Evolutionary conservation across 163 green algal genomes (phyloP).

Genomic region (Prototheca wickerhamii): DNA sequence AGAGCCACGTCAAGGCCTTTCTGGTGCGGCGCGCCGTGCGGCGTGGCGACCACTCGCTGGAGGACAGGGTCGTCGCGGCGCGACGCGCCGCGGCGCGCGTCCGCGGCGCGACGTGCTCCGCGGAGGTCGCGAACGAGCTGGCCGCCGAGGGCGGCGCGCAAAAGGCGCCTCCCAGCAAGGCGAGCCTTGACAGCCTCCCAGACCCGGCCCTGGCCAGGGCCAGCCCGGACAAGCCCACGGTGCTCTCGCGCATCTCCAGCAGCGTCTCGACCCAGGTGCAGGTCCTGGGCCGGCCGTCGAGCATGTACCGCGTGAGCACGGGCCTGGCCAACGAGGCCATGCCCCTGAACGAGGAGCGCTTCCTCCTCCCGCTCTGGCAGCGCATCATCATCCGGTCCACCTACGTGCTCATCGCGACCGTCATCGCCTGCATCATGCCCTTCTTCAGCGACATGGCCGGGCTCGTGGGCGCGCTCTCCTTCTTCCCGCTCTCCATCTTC

Average conservation of each 20-base stretch:
- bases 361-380: constrained; percentile 4
- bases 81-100: neutral
- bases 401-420: constrained; percentile 11
- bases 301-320: constrained; percentile 14
- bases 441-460: constrained; percentile 11
- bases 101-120: neutral
- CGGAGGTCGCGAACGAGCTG: neutral
- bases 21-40: neutral
- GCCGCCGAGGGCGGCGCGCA: neutral
- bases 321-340: constrained; percentile 15
- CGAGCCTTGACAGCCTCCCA: neutral
- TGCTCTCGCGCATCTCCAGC: neutral
- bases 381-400: neutral
- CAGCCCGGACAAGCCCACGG: neutral
- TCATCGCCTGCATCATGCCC: constrained; percentile 5
- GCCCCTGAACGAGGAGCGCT: constrained; percentile 13
- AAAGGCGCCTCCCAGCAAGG: neutral
- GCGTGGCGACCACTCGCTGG: neutral
- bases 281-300: neutral
- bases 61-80: neutral
- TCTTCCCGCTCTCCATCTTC: constrained; percentile 18
- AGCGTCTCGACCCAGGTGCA: neutral
- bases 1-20: constrained; percentile 18
- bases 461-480: constrained; percentile 9
- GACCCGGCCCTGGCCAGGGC: neutral